These are phyloP conservation scores for Terana coerulea DNA, from an alignment of 768 basidiomycete genomes.

Conservation along the genomic window DNA sequence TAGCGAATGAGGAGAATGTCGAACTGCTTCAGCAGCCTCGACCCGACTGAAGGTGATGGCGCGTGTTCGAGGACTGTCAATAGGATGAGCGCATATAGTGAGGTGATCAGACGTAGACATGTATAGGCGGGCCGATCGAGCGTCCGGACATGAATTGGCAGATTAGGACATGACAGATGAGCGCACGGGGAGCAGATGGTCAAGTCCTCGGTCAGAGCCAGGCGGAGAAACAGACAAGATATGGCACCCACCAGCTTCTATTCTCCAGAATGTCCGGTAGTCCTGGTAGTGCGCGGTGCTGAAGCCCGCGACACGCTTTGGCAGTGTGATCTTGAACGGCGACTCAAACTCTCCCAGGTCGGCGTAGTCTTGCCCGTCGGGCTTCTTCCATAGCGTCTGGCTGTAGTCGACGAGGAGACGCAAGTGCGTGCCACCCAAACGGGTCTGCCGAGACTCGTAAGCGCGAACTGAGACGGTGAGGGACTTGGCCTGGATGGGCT, in stretches of 20 bases:
- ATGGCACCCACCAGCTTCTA: slow-evolving; percentile 67
- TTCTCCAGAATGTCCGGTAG: slow-evolving; percentile 77
- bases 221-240: slow-evolving; percentile 5
- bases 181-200: slow-evolving; percentile 6
- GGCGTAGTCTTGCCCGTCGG: slow-evolving; percentile 50
- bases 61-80: slow-evolving; percentile 61
- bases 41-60: slow-evolving; percentile 62
- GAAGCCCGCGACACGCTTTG: slow-evolving; percentile 56
- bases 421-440: slow-evolving; percentile 51
- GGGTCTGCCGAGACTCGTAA: slow-evolving; percentile 72
- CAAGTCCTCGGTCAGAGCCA: background rate
- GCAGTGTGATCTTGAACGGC: slow-evolving; percentile 70
- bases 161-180: slow-evolving; percentile 18
- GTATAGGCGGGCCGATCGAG: slow-evolving; percentile 2
- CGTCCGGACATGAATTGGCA: slow-evolving; percentile 9
- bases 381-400: slow-evolving; percentile 66
- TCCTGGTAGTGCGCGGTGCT: slow-evolving; percentile 72
- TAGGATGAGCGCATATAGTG: background rate
- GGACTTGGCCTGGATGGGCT: slow-evolving; percentile 61
- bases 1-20: slow-evolving; percentile 73
- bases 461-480: slow-evolving; percentile 76
- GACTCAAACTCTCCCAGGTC: slow-evolving; percentile 62
- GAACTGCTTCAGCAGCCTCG: slow-evolving; percentile 62
- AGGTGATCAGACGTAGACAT: background rate
- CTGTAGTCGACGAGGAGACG: slow-evolving; percentile 68